Percentiles rank a stretch among this genome's conserved stretches.
Evolutionary conservation across 257 asterid genomes (phyloP).

Genomic region (Nemophila menziesii): DNA sequence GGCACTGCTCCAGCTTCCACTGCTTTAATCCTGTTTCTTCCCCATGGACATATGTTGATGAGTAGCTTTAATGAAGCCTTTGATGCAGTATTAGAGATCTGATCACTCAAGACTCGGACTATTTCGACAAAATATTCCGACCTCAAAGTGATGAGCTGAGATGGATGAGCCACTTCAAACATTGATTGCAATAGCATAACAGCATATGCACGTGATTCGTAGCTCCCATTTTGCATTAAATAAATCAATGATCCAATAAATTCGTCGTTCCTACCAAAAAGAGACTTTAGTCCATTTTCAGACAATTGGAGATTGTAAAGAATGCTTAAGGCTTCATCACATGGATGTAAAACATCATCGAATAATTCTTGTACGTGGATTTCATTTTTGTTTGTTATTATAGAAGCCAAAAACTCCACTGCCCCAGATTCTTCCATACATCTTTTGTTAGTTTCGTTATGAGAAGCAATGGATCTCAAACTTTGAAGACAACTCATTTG

Average conservation of each 20-base stretch:
- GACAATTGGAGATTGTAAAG: constrained; percentile 33
- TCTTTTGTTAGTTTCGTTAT: constrained; percentile 28
- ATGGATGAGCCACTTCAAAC: constrained; percentile 26
- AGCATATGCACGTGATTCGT: constrained; percentile 37
- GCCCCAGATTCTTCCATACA: constrained; percentile 36
- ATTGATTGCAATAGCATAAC: constrained; percentile 25
- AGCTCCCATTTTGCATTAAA: constrained; percentile 32
- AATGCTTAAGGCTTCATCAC: constrained; percentile 36
- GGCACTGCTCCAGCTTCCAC: constrained; percentile 28
- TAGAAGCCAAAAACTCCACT: constrained; percentile 30
- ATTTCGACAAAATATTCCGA: constrained; percentile 25
- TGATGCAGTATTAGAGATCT: constrained; percentile 8
- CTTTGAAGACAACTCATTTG: constrained; percentile 22
- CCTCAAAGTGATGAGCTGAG: constrained; percentile 12
- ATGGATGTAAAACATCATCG: constrained; percentile 3
- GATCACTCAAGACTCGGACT: constrained; percentile 5
- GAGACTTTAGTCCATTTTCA: constrained; percentile 24
- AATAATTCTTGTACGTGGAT: not conserved
- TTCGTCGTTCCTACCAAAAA: constrained; percentile 8
- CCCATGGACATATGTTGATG: constrained; percentile 24
- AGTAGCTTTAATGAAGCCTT: constrained; percentile 26
- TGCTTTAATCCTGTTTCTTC: constrained; percentile 34
- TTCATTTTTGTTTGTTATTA: constrained; percentile 8
- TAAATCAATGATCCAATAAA: constrained; percentile 26
- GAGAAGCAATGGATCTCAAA: constrained; percentile 24